phyloP scores from a whole-genome alignment of 2,329 filamentous ascomycete genomes.

The Metarhizium guizhouense region DNA sequence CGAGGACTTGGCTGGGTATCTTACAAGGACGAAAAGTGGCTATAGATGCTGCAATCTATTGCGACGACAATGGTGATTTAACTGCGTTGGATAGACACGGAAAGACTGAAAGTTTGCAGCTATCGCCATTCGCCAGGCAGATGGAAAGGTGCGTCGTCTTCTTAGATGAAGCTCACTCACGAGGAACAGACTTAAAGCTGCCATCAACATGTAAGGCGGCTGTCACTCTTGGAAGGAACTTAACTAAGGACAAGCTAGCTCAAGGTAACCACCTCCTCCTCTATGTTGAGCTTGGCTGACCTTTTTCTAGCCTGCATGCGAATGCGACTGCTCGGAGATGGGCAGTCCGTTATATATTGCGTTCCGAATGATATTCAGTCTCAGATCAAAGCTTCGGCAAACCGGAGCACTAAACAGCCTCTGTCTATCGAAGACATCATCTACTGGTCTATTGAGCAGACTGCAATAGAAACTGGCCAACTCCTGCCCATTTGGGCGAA shows the following conservation, averaged over 20 bases:
- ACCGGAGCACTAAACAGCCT: slow-evolving; percentile 22
- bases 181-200: slow-evolving; percentile 57
- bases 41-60: slow-evolving; percentile 39
- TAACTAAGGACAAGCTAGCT: slow-evolving; percentile 59
- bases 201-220: slow-evolving; percentile 50
- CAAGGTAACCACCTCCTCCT: slow-evolving; percentile 40
- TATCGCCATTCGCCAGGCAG: slow-evolving; percentile 48
- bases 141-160: slow-evolving; percentile 54
- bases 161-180: slow-evolving; percentile 59
- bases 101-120: slow-evolving; percentile 37
- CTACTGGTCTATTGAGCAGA: slow-evolving; percentile 50
- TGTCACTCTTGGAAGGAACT: slow-evolving; percentile 52
- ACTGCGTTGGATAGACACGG: slow-evolving; percentile 41
- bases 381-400: slow-evolving; percentile 31
- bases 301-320: slow-evolving; percentile 49
- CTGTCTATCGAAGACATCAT: slow-evolving; percentile 42
- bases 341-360: slow-evolving; percentile 54
- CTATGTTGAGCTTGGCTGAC: background rate
- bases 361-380: slow-evolving; percentile 47
- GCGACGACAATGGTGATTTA: slow-evolving; percentile 44
- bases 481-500: slow-evolving; percentile 50
- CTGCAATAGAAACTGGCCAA: slow-evolving; percentile 32
- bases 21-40: background rate
- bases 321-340: slow-evolving; percentile 55
- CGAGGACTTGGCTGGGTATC: slow-evolving; percentile 39